These are phyloP conservation scores for Pythium angustatum DNA, from an alignment of 352 stramenopile genomes.

Conservation along the genomic window DNA sequence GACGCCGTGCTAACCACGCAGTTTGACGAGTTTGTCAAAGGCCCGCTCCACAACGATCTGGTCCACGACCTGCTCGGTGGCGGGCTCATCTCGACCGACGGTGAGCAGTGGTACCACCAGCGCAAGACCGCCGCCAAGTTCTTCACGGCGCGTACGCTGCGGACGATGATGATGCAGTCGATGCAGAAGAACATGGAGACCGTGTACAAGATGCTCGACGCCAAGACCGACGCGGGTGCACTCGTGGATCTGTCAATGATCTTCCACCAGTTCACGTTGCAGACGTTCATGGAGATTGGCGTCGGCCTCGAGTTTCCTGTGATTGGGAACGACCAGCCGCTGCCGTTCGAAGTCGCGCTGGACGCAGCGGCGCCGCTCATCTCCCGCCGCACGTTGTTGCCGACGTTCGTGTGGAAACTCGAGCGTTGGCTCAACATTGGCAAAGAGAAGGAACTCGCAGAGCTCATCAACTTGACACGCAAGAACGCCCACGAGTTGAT, in stretches of 20 bases:
- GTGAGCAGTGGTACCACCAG: slow-evolving; percentile 37
- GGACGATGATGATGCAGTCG: slow-evolving; percentile 18
- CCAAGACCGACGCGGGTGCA: neutral
- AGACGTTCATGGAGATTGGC: slow-evolving; percentile 52
- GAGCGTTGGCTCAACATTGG: slow-evolving; percentile 53
- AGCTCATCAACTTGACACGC: slow-evolving; percentile 36
- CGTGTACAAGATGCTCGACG: slow-evolving; percentile 9
- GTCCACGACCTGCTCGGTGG: slow-evolving; percentile 28
- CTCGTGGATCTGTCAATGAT: slow-evolving; percentile 30
- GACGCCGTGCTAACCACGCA: slow-evolving; percentile 40
- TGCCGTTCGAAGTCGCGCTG: slow-evolving; percentile 53
- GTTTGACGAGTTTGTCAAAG: slow-evolving; percentile 39
- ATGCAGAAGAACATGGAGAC: slow-evolving; percentile 14
- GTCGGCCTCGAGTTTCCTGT: slow-evolving; percentile 52
- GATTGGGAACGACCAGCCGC: slow-evolving; percentile 33
- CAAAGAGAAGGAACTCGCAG: slow-evolving; percentile 35
- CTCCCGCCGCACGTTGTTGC: slow-evolving; percentile 40
- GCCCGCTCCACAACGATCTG: slow-evolving; percentile 17
- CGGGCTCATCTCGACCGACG: slow-evolving; percentile 29
- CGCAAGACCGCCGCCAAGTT: slow-evolving; percentile 35
- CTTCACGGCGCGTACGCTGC: slow-evolving; percentile 34
- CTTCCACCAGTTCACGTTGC: slow-evolving; percentile 52
- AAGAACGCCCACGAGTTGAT: slow-evolving; percentile 47
- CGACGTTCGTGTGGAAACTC: slow-evolving; percentile 56
- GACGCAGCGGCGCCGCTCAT: slow-evolving; percentile 34